These are phyloP conservation scores for Cyclanthera cordifolia DNA, from an alignment of 306 rosid species.

Conservation along the genomic window DNA sequence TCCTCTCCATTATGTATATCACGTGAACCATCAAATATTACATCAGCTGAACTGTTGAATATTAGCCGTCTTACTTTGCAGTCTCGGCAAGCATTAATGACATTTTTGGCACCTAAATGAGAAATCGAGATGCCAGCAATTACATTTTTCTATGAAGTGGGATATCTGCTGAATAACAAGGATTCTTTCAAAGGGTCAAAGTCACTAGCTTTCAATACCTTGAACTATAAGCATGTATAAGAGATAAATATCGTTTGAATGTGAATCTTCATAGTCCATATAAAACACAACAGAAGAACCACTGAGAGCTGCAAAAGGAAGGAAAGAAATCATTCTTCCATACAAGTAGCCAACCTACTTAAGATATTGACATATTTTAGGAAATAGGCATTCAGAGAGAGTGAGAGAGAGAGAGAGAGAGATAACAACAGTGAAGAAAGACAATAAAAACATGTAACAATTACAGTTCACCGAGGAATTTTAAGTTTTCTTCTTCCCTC, in stretches of 20 bases:
- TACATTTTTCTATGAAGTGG: constrained; percentile 6
- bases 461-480: neutral
- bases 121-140: constrained; percentile 19
- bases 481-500: neutral
- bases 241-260: constrained; percentile 31
- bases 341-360: neutral
- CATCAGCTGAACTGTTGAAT: constrained; percentile 77
- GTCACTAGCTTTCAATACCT: constrained; percentile 31
- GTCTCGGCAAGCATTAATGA: constrained; percentile 64
- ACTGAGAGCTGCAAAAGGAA: constrained; percentile 46
- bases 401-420: neutral
- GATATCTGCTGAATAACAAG: neutral
- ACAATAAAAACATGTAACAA: neutral
- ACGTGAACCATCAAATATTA: constrained; percentile 53
- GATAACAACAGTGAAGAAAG: neutral
- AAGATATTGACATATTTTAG: neutral
- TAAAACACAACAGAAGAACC: constrained; percentile 76
- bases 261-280: constrained; percentile 38
- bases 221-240: constrained; percentile 56
- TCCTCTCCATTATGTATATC: constrained; percentile 43
- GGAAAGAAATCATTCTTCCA: too few relatives aligned
- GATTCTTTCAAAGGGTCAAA: constrained; percentile 1
- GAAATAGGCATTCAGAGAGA: constrained; percentile 2
- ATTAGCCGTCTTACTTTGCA: constrained; percentile 62
- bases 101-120: constrained; percentile 70